Base-by-base conservation (phyloP, 306 rosid species). In the Lupinus albus region DNA sequence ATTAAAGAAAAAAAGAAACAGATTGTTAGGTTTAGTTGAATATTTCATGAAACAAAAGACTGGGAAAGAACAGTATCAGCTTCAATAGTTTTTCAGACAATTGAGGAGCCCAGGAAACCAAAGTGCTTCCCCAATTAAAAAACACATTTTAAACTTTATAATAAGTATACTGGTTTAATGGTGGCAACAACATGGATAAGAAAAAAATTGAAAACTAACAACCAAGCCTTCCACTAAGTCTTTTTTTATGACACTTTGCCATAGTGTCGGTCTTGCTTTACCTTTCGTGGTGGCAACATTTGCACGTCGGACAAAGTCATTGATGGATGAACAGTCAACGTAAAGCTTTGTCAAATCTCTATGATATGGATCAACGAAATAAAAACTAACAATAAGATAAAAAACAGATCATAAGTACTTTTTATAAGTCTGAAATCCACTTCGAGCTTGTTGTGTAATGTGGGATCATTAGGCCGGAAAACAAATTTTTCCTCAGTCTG, bases 401-500 rank as follows among this genome's bases (percentile, higher is more conserved):
- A 17, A 13, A 67, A 65, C 10, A 48, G 44, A 33, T 18, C 39
- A 36, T 36, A 61, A 67, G 53, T 86, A 87, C 97, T 82, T 72
- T 79, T 82, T 42, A 93, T 85, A 15, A 57, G 61, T 79, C 50
- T 54, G 45, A 87, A 84, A 59, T 83, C 91, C 38, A 86, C 88
- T 64, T 93, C 91, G 0, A 89, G 81, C 86, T 77, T 89, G 56
- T 61, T 36, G 46, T 45, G 42, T 44, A 94, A 86, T 1, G 84
- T 80, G 47, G 95, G 95, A 84, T 93, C 95, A 13, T 80, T 86
- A 2, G 98, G 86, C 67, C 45, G 82, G 74, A 89, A 93, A 66
- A 76, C 42, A 67, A 93, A 33, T 74, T 82, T 89, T 8, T 72
- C 66, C 64, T 15, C 84, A 39, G 79, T 82, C 98, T 93, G 85